These are phyloP conservation scores for Anisodus acutangulus DNA, from an alignment of 257 asterid species.

Conservation along the genomic window DNA sequence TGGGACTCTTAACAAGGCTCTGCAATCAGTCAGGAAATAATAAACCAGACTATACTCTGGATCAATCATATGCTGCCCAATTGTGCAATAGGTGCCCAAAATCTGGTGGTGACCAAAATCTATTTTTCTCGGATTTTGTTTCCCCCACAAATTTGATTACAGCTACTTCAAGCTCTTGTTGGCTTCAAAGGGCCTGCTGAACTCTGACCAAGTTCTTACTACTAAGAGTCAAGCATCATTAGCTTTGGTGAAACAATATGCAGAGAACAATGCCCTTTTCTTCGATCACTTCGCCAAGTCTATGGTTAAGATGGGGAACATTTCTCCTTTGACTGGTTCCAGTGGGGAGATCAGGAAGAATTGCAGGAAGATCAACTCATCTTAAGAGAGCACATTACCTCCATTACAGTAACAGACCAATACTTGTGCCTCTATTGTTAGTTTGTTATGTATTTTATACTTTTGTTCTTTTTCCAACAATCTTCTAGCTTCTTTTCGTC, in stretches of 20 bases:
- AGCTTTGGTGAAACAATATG: slow-evolving; percentile 73
- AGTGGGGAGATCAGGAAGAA: slow-evolving; percentile 75
- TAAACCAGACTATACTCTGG: slow-evolving; percentile 62
- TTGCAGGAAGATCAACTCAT: slow-evolving; percentile 74
- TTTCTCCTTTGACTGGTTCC: slow-evolving; percentile 77
- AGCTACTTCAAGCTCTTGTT: slow-evolving; percentile 75
- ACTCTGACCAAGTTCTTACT: slow-evolving; percentile 76
- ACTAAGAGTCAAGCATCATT: slow-evolving; percentile 64
- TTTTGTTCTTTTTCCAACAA: not conserved
- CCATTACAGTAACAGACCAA: not conserved
- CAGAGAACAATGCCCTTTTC: slow-evolving; percentile 58
- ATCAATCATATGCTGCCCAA: slow-evolving; percentile 60
- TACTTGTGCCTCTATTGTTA: not conserved
- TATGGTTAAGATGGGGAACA: slow-evolving; percentile 85
- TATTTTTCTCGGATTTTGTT: slow-evolving; percentile 65
- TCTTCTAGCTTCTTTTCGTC: not conserved
- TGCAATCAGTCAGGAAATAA: slow-evolving; percentile 78
- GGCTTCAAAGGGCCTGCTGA: slow-evolving; percentile 73
- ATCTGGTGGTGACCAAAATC: slow-evolving; percentile 88
- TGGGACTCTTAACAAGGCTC: slow-evolving; percentile 47
- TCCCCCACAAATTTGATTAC: slow-evolving; percentile 78
- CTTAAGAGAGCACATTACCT: not conserved
- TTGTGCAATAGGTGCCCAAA: slow-evolving; percentile 69
- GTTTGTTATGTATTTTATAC: not conserved
- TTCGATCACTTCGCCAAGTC: slow-evolving; percentile 78